These are phyloP conservation scores for Batrachochytrium dendrobatidis DNA, from an alignment of 371 early-diverging fungal species.

Conservation along the genomic window DNA sequence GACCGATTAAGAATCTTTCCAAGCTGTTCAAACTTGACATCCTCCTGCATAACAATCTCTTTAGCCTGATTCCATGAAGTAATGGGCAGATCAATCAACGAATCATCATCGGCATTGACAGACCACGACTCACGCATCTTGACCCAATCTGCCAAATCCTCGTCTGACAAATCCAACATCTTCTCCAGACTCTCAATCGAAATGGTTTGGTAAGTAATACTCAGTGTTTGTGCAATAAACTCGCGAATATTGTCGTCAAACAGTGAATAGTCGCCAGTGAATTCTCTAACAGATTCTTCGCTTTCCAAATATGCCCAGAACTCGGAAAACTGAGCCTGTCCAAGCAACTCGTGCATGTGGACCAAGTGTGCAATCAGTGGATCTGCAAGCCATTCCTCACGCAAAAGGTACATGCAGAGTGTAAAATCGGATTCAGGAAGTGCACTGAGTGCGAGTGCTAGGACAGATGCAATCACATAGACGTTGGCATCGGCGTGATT, in stretches of 20 bases:
- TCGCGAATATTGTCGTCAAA: slow-evolving; percentile 70
- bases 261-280: slow-evolving; percentile 48
- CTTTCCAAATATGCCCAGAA: slow-evolving; percentile 66
- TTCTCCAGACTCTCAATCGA: slow-evolving; percentile 42
- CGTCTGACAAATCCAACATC: slow-evolving; percentile 62
- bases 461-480: slow-evolving; percentile 61
- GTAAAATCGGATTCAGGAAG: slow-evolving; percentile 84
- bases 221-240: slow-evolving; percentile 63
- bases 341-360: slow-evolving; percentile 68
- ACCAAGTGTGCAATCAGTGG: slow-evolving; percentile 53
- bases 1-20: slow-evolving; percentile 30
- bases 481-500: slow-evolving; percentile 70
- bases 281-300: slow-evolving; percentile 41
- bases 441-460: slow-evolving; percentile 74
- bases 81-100: slow-evolving; percentile 61
- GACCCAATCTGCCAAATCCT: slow-evolving; percentile 45
- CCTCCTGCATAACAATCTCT: slow-evolving; percentile 76
- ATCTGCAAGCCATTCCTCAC: slow-evolving; percentile 54
- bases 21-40: slow-evolving; percentile 71
- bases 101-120: slow-evolving; percentile 39
- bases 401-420: slow-evolving; percentile 75
- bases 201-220: slow-evolving; percentile 77
- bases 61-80: slow-evolving; percentile 76
- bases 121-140: slow-evolving; percentile 53
- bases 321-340: slow-evolving; percentile 64